Base-by-base conservation (phyloP, 1,139 yeast genomes). In the Zygosaccharomyces pseudobailii region DNA sequence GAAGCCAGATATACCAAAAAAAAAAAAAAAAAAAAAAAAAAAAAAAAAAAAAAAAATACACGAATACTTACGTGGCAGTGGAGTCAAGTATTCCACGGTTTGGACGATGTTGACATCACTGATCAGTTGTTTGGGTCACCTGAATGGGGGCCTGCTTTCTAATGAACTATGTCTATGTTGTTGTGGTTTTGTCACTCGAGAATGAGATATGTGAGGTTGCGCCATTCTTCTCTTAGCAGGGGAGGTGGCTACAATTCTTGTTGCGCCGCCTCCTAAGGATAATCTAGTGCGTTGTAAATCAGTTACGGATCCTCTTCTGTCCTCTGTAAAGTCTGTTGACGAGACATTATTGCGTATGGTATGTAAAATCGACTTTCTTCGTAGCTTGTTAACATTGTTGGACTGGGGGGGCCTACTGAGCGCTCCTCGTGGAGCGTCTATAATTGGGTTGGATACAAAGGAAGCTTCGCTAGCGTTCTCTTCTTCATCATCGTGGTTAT, bases 401-500 rank as follows among this genome's bases (percentile, higher is more conserved):
- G 24, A 22, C 36, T 27, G 27, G 31, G 17, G 17, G 17, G 17
- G 43, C 39, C 28, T 40, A 37, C 8, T 40, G 39, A 40, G 40
- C 35, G 32, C 35, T 5, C 23, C 40, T 8, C 43, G 40, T 9
- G 34, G 41, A n/a, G 33, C 21, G 25, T 39, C 43, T 21, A 44
- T n/a, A 22, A 55, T 43, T 1, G 68, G 68, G 40, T 65, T 62
- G 23, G 65, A 47, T 4, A 65, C 59, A 45, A 65, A 65, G 0
- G 68, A 65, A 2, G 67, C 67, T 36, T 64, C 68, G 39, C 67
- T 65, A 30, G 55, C 61, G 39, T 55, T 61, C 8, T 62, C 67
- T 23, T 62, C 68, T 27, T 56, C 59, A 19, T 52, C 52, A n/a
- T 53, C 55, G 2, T 41, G 43, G 6, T 43, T 33, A 9, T 10